phyloP scores from a whole-genome alignment of 495 filamentous ascomycete genomes.

The Penicillium pulvis region DNA sequence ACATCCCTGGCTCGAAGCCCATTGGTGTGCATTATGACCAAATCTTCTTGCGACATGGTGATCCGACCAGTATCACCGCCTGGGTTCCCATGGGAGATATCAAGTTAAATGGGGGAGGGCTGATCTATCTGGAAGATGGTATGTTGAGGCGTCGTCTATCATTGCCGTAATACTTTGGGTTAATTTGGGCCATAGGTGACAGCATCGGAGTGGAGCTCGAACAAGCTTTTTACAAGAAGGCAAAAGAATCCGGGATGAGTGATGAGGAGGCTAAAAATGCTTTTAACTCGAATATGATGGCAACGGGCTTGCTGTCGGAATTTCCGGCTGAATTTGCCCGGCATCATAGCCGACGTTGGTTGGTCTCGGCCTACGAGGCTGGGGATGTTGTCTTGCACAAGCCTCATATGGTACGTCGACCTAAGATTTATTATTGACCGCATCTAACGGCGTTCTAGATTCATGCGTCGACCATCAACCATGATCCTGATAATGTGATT shows the following conservation, averaged over 20 bases:
- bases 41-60: slow-evolving; percentile 62
- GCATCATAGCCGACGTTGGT: slow-evolving; percentile 49
- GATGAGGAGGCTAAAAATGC: slow-evolving; percentile 54
- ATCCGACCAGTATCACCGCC: slow-evolving; percentile 58
- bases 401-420: slow-evolving; percentile 49
- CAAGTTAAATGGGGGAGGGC: slow-evolving; percentile 55
- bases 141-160: slow-evolving; percentile 10
- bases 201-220: slow-evolving; percentile 49
- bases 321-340: slow-evolving; percentile 46
- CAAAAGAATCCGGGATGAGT: slow-evolving; percentile 44
- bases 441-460: slow-evolving; percentile 38
- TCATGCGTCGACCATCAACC: slow-evolving; percentile 57
- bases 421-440: not conserved
- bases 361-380: slow-evolving; percentile 58
- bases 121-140: slow-evolving; percentile 63
- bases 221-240: slow-evolving; percentile 48
- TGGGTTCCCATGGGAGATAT: slow-evolving; percentile 69
- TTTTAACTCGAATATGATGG: slow-evolving; percentile 61
- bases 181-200: slow-evolving; percentile 30
- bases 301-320: slow-evolving; percentile 50
- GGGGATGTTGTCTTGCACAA: slow-evolving; percentile 64
- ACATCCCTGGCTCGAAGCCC: slow-evolving; percentile 58
- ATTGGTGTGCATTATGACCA: slow-evolving; percentile 70
- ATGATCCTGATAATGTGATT: slow-evolving; percentile 57
- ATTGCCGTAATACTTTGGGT: not conserved